Conservation (phyloP, 495 filamentous ascomycete genomes). For the Talaromyces trachyspermus region DNA sequence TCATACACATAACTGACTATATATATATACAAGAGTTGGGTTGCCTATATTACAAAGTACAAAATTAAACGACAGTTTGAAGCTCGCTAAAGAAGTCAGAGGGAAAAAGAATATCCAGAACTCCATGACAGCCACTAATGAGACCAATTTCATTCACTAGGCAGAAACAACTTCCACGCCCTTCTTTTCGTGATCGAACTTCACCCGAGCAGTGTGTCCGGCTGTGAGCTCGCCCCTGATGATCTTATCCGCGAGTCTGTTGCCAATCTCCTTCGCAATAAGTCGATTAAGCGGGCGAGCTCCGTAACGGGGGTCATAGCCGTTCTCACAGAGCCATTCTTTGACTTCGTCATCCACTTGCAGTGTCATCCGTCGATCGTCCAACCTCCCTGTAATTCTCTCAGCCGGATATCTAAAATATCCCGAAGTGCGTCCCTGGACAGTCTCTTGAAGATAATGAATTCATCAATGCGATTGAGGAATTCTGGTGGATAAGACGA, state of each 20-base stretch:
- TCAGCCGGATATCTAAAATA: constrained; percentile 87
- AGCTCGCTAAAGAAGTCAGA: background rate
- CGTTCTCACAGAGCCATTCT: constrained; percentile 77
- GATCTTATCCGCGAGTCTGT: constrained; percentile 81
- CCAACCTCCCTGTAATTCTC: constrained; percentile 77
- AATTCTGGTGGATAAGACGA: constrained; percentile 82
- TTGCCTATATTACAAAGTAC: constrained; percentile 9
- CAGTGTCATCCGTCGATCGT: constrained; percentile 77
- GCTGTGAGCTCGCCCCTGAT: constrained; percentile 74
- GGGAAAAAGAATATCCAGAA: background rate
- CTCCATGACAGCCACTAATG: background rate
- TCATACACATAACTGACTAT: too few relatives aligned
- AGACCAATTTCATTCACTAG: background rate
- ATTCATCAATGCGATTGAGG: constrained; percentile 92
- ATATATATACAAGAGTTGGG: constrained; percentile 16
- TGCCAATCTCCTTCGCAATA: constrained; percentile 82
- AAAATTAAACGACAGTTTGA: too few relatives aligned
- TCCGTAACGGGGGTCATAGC: constrained; percentile 87
- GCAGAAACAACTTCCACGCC: constrained; percentile 22
- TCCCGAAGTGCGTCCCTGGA: constrained; percentile 72
- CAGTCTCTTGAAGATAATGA: constrained; percentile 88
- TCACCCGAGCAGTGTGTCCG: constrained; percentile 64
- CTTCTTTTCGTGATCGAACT: constrained; percentile 44
- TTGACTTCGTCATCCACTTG: constrained; percentile 63
- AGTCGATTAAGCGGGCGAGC: constrained; percentile 89